phyloP scores from a whole-genome alignment of 139 green algal species.

The Ettlia oleoabundans region DNA sequence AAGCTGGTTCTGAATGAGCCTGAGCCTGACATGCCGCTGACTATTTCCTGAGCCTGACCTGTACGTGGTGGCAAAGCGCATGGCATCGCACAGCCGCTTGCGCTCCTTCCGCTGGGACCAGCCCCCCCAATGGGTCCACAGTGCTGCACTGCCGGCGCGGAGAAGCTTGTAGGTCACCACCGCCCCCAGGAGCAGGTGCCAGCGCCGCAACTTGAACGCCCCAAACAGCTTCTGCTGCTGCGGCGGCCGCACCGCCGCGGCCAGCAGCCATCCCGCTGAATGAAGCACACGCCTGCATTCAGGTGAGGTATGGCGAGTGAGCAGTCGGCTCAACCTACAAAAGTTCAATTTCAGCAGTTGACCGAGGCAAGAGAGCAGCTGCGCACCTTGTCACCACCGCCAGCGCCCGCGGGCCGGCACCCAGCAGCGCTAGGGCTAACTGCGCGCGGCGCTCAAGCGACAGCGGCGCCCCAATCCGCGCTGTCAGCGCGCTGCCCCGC shows the following conservation, averaged over 20 bases:
- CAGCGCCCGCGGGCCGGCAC: too few species aligned
- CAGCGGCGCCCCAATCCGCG: too few species aligned
- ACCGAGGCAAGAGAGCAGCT: too few species aligned
- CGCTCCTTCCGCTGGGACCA: neutral
- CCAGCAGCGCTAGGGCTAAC: too few species aligned
- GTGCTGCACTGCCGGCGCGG: neutral
- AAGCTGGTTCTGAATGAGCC: too few species aligned
- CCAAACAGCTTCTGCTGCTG: neutral
- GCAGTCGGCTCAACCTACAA: neutral
- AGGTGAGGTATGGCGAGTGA: neutral
- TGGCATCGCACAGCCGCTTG: neutral
- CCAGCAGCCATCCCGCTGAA: slow-evolving; percentile 9
- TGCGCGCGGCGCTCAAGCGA: too few species aligned
- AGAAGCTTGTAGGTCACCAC: neutral
- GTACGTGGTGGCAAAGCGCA: neutral
- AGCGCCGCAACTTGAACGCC: slow-evolving; percentile 10
- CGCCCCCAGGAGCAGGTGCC: slow-evolving; percentile 8
- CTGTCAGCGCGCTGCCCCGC: too few species aligned
- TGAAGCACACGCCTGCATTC: neutral
- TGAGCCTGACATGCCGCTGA: too few species aligned
- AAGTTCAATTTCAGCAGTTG: too few species aligned
- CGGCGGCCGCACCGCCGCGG: neutral
- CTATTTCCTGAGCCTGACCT: too few species aligned
- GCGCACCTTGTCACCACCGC: too few species aligned
- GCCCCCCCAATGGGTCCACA: neutral